phyloP scores from a whole-genome alignment of 2,329 filamentous ascomycete genomes.

The Didymella glomerata region DNA sequence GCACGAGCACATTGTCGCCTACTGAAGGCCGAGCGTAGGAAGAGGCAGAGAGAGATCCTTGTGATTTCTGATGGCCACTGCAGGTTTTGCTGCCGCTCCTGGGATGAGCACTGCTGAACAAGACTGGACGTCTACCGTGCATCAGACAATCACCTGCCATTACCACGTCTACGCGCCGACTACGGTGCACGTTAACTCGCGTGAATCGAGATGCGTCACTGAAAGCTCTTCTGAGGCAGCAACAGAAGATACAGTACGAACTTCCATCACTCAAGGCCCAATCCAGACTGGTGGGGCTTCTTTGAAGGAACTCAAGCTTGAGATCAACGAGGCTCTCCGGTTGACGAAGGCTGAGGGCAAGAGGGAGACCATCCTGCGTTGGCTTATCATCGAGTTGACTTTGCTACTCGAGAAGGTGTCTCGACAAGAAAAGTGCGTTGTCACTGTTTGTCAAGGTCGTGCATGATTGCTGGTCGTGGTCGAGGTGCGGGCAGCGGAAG shows the following conservation, averaged over 20 bases:
- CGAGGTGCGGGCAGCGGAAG: slow-evolving; percentile 24
- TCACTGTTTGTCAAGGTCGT: background rate
- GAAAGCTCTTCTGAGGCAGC: slow-evolving; percentile 10
- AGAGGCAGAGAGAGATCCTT: slow-evolving; percentile 7
- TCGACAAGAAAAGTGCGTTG: background rate
- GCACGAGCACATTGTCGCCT: slow-evolving; percentile 14
- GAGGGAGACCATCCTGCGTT: slow-evolving; percentile 18
- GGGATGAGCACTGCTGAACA: slow-evolving; percentile 10
- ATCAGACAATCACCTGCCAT: slow-evolving; percentile 23
- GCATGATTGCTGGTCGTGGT: background rate
- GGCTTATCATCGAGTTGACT: slow-evolving; percentile 19
- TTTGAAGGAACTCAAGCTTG: slow-evolving; percentile 1
- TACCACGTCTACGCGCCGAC: slow-evolving; percentile 26
- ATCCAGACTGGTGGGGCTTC: background rate
- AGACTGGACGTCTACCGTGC: slow-evolving; percentile 7
- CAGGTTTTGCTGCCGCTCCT: slow-evolving; percentile 17
- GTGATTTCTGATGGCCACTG: slow-evolving; percentile 16
- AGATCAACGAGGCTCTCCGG: slow-evolving; percentile 2
- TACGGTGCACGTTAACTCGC: slow-evolving; percentile 11
- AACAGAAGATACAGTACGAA: background rate
- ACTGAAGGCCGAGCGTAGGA: slow-evolving; percentile 9
- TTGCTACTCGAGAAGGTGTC: slow-evolving; percentile 14
- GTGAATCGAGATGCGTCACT: slow-evolving; percentile 4
- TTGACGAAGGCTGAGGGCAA: slow-evolving; percentile 12
- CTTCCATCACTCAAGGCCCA: background rate